A percentile compares a stretch with the other conserved stretches of the same genome.
These are phyloP conservation scores for Strigomonas galati DNA, from an alignment of 208 protist genomes.

Conservation along the genomic window DNA sequence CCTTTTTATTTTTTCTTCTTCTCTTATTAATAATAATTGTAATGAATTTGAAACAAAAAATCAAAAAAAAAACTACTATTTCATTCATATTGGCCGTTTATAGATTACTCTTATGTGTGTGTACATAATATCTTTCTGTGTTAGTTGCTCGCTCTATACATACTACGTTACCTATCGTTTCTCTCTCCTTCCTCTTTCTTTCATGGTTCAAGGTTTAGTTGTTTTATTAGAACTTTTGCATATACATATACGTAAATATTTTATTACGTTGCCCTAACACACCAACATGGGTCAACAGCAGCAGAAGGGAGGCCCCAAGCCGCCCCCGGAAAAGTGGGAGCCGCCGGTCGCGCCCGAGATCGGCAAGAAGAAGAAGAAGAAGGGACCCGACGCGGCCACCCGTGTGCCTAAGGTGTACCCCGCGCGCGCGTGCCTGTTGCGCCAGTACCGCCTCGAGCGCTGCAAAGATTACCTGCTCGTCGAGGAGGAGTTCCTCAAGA, in stretches of 20 bases:
- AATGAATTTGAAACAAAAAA: background rate
- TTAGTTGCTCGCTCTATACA: background rate
- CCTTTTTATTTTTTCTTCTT: background rate
- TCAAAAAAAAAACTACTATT: background rate
- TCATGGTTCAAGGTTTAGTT: background rate
- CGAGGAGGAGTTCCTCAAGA: slow-evolving; percentile 99
- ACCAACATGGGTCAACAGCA: slow-evolving; percentile 69
- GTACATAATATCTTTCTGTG: background rate
- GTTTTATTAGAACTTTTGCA: background rate
- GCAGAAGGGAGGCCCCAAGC: slow-evolving; percentile 37
- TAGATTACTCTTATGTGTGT: too few species aligned
- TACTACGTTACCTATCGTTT: background rate
- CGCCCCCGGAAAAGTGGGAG: slow-evolving; percentile 91
- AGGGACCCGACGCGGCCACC: slow-evolving; percentile 70
- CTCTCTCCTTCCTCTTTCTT: background rate
- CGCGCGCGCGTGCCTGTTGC: slow-evolving; percentile 96
- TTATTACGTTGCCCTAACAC: slow-evolving; percentile 12
- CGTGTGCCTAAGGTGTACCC: slow-evolving; percentile 93
- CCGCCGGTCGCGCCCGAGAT: slow-evolving; percentile 93
- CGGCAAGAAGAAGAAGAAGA: slow-evolving; percentile 89
- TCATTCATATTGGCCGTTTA: background rate
- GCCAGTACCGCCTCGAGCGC: slow-evolving; percentile 97
- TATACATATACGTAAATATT: slow-evolving; percentile 4
- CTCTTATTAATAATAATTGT: background rate
- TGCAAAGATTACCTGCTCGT: slow-evolving; percentile 99